Conservation (phyloP, 108 stramenopile genomes). For the Poteriospumella lacustris region DNA sequence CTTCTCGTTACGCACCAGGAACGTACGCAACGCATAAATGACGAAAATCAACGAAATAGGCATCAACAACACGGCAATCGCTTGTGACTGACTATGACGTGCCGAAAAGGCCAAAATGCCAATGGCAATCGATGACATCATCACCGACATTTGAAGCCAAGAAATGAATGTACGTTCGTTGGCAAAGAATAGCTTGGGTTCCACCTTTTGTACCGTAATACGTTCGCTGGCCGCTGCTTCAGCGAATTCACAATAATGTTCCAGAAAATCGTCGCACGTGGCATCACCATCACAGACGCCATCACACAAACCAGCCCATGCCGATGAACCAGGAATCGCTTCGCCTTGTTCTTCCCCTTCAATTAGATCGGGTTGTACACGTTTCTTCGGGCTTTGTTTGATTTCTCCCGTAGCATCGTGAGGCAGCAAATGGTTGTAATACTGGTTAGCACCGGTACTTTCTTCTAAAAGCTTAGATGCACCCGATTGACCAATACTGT, state of each 20-base stretch:
- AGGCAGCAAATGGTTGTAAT: constrained; percentile 19
- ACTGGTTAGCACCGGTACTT: constrained; percentile 13
- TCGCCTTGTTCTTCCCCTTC: background rate
- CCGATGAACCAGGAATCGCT: background rate
- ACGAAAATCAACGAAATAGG: constrained; percentile 30
- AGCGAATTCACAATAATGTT: constrained; percentile 2
- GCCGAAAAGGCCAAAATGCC: constrained; percentile 32
- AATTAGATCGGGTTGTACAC: too few species aligned
- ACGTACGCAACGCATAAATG: constrained; percentile 32
- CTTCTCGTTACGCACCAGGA: background rate
- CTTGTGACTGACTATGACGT: background rate
- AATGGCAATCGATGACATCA: constrained; percentile 12
- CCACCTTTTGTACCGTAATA: constrained; percentile 48
- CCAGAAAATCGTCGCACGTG: background rate
- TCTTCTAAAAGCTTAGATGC: background rate
- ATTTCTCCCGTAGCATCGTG: constrained; percentile 1
- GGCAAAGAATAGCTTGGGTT: constrained; percentile 94
- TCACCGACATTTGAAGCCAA: constrained; percentile 58
- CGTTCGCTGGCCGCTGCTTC: background rate
- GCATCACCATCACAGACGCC: background rate
- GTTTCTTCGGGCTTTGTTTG: too few species aligned
- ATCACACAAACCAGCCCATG: background rate
- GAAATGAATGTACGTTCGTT: constrained; percentile 93
- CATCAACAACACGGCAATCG: constrained; percentile 4
- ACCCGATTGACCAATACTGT: constrained; percentile 59